Evolutionary conservation across 2,329 filamentous ascomycete genomes (phyloP).

Genomic region (Mycogone perniciosa): DNA sequence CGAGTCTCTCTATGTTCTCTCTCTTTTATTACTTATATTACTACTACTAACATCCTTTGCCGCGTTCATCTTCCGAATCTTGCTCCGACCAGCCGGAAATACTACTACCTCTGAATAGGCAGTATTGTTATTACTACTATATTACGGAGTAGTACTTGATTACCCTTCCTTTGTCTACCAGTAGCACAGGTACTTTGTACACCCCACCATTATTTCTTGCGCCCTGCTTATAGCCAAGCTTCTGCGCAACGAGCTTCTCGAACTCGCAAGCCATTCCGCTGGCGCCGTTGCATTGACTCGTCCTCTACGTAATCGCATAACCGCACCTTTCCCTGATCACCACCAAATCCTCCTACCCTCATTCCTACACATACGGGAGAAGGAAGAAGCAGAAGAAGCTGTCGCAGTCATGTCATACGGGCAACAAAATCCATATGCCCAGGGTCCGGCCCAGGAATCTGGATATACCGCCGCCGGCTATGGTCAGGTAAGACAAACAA

Average conservation of each 20-base stretch:
- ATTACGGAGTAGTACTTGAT: background rate
- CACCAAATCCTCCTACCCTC: background rate
- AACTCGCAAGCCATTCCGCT: conserved; percentile 5
- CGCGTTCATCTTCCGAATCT: too few relatives aligned
- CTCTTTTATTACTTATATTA: too few relatives aligned
- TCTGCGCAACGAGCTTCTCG: conserved; percentile 4
- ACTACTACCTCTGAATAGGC: too few relatives aligned
- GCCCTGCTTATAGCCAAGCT: background rate
- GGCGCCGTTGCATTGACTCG: background rate
- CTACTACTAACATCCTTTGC: too few relatives aligned
- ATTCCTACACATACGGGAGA: too few relatives aligned
- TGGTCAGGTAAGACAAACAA: conserved; percentile 15
- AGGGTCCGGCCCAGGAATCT: conserved; percentile 16
- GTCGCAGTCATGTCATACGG: conserved; percentile 19
- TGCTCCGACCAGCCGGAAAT: too few relatives aligned
- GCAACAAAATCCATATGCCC: conserved; percentile 20
- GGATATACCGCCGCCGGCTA: conserved; percentile 13
- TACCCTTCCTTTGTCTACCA: too few relatives aligned
- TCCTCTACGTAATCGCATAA: conserved; percentile 2
- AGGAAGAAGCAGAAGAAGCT: background rate
- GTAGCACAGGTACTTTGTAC: background rate
- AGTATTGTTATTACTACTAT: background rate
- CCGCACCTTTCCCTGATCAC: conserved; percentile 1
- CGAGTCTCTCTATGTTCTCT: too few relatives aligned
- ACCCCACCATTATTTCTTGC: conserved; percentile 7